Evolutionary conservation across 2,329 filamentous ascomycete species (phyloP), one percentile per base, ranked within the genome.

Genomic region (Fusarium paranaense): DNA sequence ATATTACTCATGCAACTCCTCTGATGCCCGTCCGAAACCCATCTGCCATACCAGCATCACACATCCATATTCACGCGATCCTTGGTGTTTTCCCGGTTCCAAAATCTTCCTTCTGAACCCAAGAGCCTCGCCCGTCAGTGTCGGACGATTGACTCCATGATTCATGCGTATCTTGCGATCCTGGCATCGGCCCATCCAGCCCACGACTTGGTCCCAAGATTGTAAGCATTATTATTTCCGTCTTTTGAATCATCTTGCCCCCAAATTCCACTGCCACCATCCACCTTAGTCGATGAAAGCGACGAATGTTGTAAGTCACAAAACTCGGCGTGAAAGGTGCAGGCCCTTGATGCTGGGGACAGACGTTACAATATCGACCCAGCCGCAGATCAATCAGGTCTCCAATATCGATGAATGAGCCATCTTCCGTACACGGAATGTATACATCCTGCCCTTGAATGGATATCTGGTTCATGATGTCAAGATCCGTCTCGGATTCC

Each of bases 281-380:
- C 78, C 79, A 81, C 6, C 64, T 69, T 0, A 80, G 9, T 1
- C 27, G 50, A 42, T 81, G 78, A 0, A 35, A 67, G 4, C 80
- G 73, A 3, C 60, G 67, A 20, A 81, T 77, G 25, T 79, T 81
- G 58, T 78, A 80, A 0, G 76, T 79, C 27, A 56, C 65, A 62
- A 81, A 76, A 13, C 45, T 67, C 1, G 79, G 77, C 2, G 45
- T 37, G 16, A 25, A 57, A 38, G 20, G 9, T 13, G 32, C 14
- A 16, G 4, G 4, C 8, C 30, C 6, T 14, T 9, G 11, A 18
- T 54, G 18, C 1, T 40, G 13, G 1, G 37, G 25, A 3, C 50
- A 67, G 0, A 58, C 20, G 4, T 57, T 40, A 0, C 16, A 16
- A 2, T 32, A 6, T 9, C 35, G 25, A 1, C 38, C 62, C 6